Percentiles rank a stretch among this genome's conserved stretches.
Conservation (phyloP, 495 filamentous ascomycete genomes). For the Bacidia gigantensis region DNA sequence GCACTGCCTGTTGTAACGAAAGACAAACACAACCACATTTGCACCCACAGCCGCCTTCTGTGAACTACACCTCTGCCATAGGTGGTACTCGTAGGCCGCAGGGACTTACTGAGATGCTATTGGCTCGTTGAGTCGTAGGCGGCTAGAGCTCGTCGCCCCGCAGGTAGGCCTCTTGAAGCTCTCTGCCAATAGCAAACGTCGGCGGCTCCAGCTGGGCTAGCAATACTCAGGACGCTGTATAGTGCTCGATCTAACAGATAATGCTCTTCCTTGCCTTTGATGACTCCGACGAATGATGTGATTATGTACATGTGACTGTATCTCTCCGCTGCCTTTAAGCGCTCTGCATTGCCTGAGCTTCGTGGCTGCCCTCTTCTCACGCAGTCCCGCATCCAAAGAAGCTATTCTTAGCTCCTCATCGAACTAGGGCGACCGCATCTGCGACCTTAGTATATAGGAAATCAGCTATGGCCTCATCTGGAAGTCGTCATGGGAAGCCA, state of each 20-base stretch:
- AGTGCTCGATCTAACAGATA: neutral
- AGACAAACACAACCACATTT: neutral
- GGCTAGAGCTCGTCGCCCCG: no score
- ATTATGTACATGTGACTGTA: neutral
- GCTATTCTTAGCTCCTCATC: constrained; percentile 6
- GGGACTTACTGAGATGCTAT: no score
- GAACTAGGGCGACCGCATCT: constrained; percentile 4
- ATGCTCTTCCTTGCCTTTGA: neutral
- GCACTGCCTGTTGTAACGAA: neutral
- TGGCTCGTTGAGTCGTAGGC: no score
- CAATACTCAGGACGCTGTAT: neutral
- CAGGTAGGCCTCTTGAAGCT: neutral
- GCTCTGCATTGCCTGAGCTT: neutral
- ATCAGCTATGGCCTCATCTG: constrained; percentile 16
- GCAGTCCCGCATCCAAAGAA: neutral
- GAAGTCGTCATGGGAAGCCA: constrained; percentile 38
- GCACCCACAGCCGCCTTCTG: no score
- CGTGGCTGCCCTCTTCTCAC: neutral
- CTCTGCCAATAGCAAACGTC: neutral
- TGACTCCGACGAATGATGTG: constrained; percentile 1
- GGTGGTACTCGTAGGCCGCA: no score
- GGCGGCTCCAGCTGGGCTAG: neutral
- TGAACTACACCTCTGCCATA: no score
- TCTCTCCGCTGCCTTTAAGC: neutral
- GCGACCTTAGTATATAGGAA: constrained; percentile 1